These are phyloP conservation scores for Botrytis cinerea DNA, from an alignment of 2,329 filamentous ascomycete species.

Conservation along the genomic window DNA sequence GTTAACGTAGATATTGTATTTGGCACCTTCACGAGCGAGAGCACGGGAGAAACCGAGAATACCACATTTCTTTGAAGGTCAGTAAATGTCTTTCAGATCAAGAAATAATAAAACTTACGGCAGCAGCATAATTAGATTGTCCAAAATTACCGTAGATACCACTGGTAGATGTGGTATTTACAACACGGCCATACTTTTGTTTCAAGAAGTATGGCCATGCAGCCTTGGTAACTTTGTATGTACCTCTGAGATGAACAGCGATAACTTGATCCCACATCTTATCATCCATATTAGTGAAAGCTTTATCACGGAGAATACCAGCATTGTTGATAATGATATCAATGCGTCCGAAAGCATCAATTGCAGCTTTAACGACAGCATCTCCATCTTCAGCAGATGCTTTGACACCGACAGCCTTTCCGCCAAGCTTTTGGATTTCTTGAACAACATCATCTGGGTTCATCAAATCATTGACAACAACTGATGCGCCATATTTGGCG, in stretches of 20 bases:
- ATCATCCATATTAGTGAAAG: constrained; percentile 97
- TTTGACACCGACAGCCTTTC: constrained; percentile 90
- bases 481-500: constrained; percentile 76
- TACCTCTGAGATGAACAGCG: constrained; percentile 89
- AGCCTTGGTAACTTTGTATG: constrained; percentile 95
- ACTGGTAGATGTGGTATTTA: constrained; percentile 96
- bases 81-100: background rate
- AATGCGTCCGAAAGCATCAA: constrained; percentile 89
- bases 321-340: constrained; percentile 98
- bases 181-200: constrained; percentile 95
- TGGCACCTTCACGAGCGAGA: constrained; percentile 86
- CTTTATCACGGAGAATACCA: constrained; percentile 96
- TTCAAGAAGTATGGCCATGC: constrained; percentile 97
- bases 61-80: constrained; percentile 67
- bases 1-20: constrained; percentile 98
- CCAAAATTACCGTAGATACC: constrained; percentile 99
- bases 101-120: constrained; percentile 54
- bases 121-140: constrained; percentile 94
- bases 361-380: constrained; percentile 84
- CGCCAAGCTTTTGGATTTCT: constrained; percentile 88
- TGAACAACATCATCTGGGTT: constrained; percentile 88
- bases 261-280: constrained; percentile 89
- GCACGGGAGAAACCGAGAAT: constrained; percentile 95
- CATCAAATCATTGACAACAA: constrained; percentile 95
- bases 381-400: constrained; percentile 93